Base-by-base conservation (phyloP, 345 rosid species). In the Luvunga scandens region DNA sequence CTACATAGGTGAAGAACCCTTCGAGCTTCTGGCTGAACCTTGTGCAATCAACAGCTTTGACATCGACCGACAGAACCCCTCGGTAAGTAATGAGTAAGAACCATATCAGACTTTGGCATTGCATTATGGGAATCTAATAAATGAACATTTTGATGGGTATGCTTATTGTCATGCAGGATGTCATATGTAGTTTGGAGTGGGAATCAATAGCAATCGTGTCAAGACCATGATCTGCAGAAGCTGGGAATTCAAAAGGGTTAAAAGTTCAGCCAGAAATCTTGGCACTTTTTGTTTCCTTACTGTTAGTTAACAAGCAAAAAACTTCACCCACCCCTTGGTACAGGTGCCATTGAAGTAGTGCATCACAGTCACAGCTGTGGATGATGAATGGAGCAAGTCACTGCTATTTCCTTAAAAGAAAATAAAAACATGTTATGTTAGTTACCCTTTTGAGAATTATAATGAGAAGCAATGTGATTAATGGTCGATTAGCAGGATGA, bases 21-120 rank as follows among this genome's bases (percentile, higher is more conserved):
- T 80, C 7, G 98, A 95, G 86, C 92, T 93, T 64, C 72, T 93
- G 72, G 91, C 97, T 39, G 98, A 93, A 83, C 96, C 97, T 25
- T 95, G 97, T 87, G 97, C 97, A 42, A 87, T 95, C 71, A 95
- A 95, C 84, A 85, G 98, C 87, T 93, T 95, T 75, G 98, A 93
- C 89, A 91, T 93, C 59, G 94, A 95, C 83, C 78, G 69, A 27
- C 96, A 90, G 69, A 93, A 88, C 71, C 95, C 97, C 57, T 86
- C 90, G 63, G 98, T 93, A 81, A 53, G 84, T 83, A 60, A 93
- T 88, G 81, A 34, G 79, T 78, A 71, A 34, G 39, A 70, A 30
- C 64, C 27, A 42, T 10, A 69, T 21, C 6, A 3, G 57, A 74
- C 61, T 67, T n/a, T 36, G 28, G 30, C 72, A 72, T 68, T 28